Percentiles rank a stretch among this genome's conserved stretches.
These are phyloP conservation scores for Eucalyptus curtisii DNA, from an alignment of 345 rosid species.

Conservation along the genomic window DNA sequence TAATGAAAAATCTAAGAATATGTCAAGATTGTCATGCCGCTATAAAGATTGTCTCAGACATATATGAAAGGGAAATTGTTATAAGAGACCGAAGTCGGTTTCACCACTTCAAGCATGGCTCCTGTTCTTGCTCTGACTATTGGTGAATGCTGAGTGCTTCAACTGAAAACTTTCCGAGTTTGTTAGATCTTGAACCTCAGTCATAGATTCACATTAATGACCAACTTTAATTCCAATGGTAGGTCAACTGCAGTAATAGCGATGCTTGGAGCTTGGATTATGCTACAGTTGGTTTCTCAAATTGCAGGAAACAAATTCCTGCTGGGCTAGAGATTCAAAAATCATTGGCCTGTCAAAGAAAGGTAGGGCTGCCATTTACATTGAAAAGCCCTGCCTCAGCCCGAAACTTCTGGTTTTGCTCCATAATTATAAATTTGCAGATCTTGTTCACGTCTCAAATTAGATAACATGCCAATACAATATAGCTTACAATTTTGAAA, in stretches of 20 bases:
- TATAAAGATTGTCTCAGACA: constrained; percentile 42
- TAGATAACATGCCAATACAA: not conserved
- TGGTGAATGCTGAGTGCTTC: constrained; percentile 32
- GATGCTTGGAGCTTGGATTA: not conserved
- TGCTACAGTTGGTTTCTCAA: not conserved
- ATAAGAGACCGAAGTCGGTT: constrained; percentile 81
- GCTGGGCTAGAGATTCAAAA: not conserved
- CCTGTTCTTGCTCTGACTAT: constrained; percentile 70
- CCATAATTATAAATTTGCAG: not conserved
- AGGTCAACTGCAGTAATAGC: not conserved
- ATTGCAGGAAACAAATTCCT: not conserved
- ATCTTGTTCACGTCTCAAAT: not conserved
- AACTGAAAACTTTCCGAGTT: not conserved
- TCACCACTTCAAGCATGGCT: constrained; percentile 58
- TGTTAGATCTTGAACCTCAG: not conserved
- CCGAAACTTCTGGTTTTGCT: not conserved
- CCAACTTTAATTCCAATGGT: not conserved
- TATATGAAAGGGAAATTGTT: constrained; percentile 50
- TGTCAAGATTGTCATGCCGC: constrained; percentile 78
- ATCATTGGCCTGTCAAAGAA: not conserved
- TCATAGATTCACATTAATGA: not conserved
- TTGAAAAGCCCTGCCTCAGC: not conserved
- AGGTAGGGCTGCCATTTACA: not conserved
- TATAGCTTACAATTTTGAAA: not conserved
- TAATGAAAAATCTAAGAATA: constrained; percentile 68